phyloP scores from a whole-genome alignment of 129 eudicot species.

The Chrysanthemum seticuspe region DNA sequence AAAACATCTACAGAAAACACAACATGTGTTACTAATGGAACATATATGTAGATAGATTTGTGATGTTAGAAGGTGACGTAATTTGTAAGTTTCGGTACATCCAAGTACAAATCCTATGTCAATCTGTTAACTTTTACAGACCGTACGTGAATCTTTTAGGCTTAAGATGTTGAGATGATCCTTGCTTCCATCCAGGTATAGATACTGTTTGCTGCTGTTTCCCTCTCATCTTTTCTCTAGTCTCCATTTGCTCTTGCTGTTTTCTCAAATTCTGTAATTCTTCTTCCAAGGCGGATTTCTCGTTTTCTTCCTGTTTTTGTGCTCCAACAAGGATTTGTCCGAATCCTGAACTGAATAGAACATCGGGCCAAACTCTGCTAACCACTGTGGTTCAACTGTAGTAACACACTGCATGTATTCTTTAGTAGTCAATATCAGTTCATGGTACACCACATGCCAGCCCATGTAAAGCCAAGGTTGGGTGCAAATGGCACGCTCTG shows the following conservation, averaged over 20 bases:
- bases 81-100: no score
- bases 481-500: conserved; percentile 72
- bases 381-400: conserved; percentile 60
- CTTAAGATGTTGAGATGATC: conserved; percentile 43
- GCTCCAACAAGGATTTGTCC: conserved; percentile 59
- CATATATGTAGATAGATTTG: no score
- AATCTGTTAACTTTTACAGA: conserved; percentile 5
- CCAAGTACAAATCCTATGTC: no score
- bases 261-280: conserved; percentile 53
- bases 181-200: conserved; percentile 50
- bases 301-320: conserved; percentile 55
- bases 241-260: conserved; percentile 40
- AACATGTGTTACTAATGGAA: no score
- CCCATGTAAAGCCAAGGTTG: conserved; percentile 58
- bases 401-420: conserved; percentile 68
- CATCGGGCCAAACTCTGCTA: conserved; percentile 63
- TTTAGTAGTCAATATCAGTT: conserved; percentile 46
- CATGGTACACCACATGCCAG: conserved; percentile 63
- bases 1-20: no score
- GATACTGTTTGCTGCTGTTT: conserved; percentile 46
- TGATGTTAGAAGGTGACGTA: no score
- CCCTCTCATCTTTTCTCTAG: neutral
- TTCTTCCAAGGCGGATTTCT: conserved; percentile 61
- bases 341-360: conserved; percentile 59
- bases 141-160: conserved; percentile 48